These are phyloP conservation scores for Tulasnella calospora DNA, from an alignment of 768 basidiomycete species.

Conservation along the genomic window DNA sequence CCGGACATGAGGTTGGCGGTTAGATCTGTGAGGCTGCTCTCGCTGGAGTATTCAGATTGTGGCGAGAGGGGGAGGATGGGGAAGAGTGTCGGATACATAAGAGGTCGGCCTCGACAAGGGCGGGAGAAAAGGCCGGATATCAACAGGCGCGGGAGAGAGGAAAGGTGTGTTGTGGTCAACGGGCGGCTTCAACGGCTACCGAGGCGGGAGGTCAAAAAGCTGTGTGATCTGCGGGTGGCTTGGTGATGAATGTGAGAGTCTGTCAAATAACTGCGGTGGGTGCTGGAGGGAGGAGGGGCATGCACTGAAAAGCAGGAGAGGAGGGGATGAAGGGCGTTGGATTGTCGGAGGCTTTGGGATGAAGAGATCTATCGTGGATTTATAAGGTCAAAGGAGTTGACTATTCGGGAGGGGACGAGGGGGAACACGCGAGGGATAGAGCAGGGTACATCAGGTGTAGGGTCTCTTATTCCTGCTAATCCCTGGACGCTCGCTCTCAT, in stretches of 20 bases:
- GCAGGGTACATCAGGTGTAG: not conserved
- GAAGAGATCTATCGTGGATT: not conserved
- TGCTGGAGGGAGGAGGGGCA: not conserved
- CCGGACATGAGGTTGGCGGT: constrained; percentile 14
- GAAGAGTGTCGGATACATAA: constrained; percentile 7
- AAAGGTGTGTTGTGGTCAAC: not conserved
- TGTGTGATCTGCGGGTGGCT: constrained; percentile 6
- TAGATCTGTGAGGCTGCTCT: not conserved
- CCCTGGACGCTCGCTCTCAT: not conserved
- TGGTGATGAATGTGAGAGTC: not conserved
- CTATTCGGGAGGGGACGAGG: not conserved
- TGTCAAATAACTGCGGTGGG: not conserved
- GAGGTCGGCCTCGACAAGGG: not conserved
- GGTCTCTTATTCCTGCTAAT: not conserved
- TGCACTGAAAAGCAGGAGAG: constrained; percentile 3
- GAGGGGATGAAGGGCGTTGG: not conserved
- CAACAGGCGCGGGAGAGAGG: not conserved
- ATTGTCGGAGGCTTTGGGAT: not conserved
- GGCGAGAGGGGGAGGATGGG: constrained; percentile 14
- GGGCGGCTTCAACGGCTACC: not conserved
- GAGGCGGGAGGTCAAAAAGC: not conserved
- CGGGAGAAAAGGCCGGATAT: not conserved
- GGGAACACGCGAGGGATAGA: not conserved
- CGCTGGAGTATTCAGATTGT: constrained; percentile 11
- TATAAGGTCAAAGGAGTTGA: constrained; percentile 8